Conservation (phyloP, 2,329 filamentous ascomycete genomes). For the Sporothrix variecibatus region DNA sequence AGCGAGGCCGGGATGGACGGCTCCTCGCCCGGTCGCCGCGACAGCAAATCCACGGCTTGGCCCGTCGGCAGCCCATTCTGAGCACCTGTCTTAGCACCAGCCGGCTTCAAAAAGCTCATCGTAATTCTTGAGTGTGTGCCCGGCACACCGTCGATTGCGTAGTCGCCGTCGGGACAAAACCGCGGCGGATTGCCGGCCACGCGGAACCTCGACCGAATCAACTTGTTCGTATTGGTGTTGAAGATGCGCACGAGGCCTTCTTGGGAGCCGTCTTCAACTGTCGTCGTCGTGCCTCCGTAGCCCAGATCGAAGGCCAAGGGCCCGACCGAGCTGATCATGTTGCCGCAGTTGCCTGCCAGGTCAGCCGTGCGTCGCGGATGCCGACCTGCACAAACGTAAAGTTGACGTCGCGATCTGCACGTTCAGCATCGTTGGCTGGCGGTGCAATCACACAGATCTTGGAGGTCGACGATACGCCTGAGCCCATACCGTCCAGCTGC, state of each 20-base stretch:
- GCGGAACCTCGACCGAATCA: constrained; percentile 43
- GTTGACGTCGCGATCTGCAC: constrained; percentile 55
- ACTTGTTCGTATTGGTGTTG: constrained; percentile 72
- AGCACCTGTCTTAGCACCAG: constrained; percentile 45
- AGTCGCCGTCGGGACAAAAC: constrained; percentile 40
- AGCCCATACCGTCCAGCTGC: constrained; percentile 72
- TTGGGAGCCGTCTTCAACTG: constrained; percentile 32
- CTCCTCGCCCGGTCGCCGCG: constrained; percentile 34
- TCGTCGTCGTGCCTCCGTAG: constrained; percentile 36
- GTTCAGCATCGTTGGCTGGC: constrained; percentile 37
- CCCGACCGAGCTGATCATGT: constrained; percentile 68
- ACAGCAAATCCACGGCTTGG: constrained; percentile 38
- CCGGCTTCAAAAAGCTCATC: constrained; percentile 44
- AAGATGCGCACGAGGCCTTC: constrained; percentile 56
- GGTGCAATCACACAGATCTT: constrained; percentile 69
- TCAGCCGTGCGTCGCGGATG: constrained; percentile 61
- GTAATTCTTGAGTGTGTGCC: constrained; percentile 41
- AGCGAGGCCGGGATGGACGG: constrained; percentile 40
- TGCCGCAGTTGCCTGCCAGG: constrained; percentile 72
- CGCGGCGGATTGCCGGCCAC: constrained; percentile 43
- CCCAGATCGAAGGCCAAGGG: constrained; percentile 63
- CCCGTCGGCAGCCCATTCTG: constrained; percentile 43
- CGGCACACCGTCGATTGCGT: constrained; percentile 45
- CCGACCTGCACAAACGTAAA: constrained; percentile 73
- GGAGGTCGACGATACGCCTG: constrained; percentile 67